phyloP scores from a whole-genome alignment of 2,329 filamentous ascomycete genomes.

The Aquanectria penicillioides region DNA sequence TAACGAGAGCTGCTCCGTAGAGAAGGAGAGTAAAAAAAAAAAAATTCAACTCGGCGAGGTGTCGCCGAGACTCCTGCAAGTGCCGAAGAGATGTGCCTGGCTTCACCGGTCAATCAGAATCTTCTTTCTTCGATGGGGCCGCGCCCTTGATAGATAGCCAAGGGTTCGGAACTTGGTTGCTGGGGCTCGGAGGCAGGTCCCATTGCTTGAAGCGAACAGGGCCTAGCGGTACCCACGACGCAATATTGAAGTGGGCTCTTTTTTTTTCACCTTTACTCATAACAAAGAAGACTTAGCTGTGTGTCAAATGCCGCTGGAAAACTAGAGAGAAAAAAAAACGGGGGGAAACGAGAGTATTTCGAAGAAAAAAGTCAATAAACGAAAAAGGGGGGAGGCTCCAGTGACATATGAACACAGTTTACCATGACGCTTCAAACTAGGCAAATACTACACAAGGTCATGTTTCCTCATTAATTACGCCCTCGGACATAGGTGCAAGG shows the following conservation, averaged over 20 bases:
- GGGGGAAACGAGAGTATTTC: no score
- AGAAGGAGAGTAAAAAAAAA: not conserved
- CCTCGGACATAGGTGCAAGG: slow-evolving; percentile 2
- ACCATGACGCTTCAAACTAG: no score
- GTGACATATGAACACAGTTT: no score
- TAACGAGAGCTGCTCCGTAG: no score
- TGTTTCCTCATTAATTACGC: not conserved
- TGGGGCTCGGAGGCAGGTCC: no score
- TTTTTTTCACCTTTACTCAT: not conserved
- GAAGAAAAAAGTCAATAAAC: no score
- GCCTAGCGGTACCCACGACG: not conserved
- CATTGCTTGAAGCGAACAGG: no score
- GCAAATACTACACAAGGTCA: not conserved
- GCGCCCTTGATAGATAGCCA: slow-evolving; percentile 1
- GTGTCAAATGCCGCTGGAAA: not conserved
- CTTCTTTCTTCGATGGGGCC: not conserved
- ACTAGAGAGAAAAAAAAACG: not conserved
- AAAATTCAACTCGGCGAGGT: not conserved
- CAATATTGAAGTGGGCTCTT: not conserved
- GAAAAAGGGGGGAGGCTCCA: no score
- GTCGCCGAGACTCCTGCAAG: slow-evolving; percentile 16
- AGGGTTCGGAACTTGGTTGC: not conserved
- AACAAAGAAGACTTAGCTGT: not conserved
- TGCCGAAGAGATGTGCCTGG: slow-evolving; percentile 12
- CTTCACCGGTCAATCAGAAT: not conserved